A percentile compares a stretch with the other conserved stretches of the same genome.
phyloP scores from a whole-genome alignment of 2,329 filamentous ascomycete genomes.

The Aspergillus costaricaensis region DNA sequence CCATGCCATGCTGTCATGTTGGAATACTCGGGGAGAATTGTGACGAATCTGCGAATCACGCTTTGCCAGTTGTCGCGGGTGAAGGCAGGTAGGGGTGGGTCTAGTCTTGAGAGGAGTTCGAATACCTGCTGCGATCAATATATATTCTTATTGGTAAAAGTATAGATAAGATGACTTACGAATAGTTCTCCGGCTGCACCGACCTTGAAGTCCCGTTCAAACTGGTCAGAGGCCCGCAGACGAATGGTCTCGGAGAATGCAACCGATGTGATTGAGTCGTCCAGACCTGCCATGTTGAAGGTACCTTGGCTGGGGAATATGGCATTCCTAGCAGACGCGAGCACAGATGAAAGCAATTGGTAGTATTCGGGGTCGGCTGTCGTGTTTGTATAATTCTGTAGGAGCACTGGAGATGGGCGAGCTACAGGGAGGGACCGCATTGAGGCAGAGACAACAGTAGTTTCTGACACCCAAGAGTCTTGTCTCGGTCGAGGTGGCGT shows the following conservation, averaged over 20 bases:
- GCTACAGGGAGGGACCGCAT: not conserved
- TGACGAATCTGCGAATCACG: constrained; percentile 48
- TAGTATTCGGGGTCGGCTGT: not conserved
- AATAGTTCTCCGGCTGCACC: constrained; percentile 16
- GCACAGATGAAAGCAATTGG: constrained; percentile 2
- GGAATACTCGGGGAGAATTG: constrained; percentile 43
- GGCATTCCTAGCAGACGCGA: constrained; percentile 3
- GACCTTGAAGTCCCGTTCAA: constrained; percentile 9
- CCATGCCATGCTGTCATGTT: constrained; percentile 45
- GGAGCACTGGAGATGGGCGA: not conserved
- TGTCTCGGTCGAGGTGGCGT: not conserved
- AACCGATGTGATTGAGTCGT: not conserved
- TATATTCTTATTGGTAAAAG: constrained; percentile 9
- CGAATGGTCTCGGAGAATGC: not conserved
- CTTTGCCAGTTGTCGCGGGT: constrained; percentile 50
- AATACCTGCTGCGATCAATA: constrained; percentile 11
- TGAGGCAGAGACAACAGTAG: not conserved
- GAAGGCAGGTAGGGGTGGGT: constrained; percentile 34
- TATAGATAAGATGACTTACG: constrained; percentile 11
- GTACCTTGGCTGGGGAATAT: constrained; percentile 2
- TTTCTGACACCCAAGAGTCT: not conserved
- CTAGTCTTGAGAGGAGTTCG: constrained; percentile 8
- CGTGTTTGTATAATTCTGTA: not conserved
- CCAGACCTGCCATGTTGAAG: constrained; percentile 2
- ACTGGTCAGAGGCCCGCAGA: constrained; percentile 10